Percentiles rank a stretch among this genome's conserved stretches.
Evolutionary conservation across 805 yeast species (phyloP).

Genomic region (Priceomyces medius): DNA sequence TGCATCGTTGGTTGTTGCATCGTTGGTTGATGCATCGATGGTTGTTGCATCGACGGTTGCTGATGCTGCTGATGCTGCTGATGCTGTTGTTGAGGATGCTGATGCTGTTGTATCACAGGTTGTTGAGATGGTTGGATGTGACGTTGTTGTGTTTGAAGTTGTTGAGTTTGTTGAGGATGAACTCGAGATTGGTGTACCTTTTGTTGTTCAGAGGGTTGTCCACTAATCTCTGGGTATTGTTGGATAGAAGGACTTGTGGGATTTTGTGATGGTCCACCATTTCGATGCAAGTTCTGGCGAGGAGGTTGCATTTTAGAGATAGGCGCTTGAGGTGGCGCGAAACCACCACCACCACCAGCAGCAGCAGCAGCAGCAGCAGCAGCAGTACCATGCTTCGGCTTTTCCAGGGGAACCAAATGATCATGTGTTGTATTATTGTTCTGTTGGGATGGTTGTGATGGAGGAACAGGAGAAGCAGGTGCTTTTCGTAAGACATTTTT

Average conservation of each 20-base stretch:
- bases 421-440: too few relatives aligned
- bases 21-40: constrained; percentile 1
- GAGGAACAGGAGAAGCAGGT: too few relatives aligned
- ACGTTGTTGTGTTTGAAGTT: not conserved
- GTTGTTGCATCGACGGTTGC: constrained; percentile 1
- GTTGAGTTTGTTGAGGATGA: not conserved
- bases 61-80: not conserved
- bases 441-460: too few relatives aligned
- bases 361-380: too few relatives aligned
- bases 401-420: too few relatives aligned
- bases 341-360: too few relatives aligned
- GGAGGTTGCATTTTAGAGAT: not conserved
- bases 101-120: not conserved
- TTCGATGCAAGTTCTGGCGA: not conserved
- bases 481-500: too few relatives aligned
- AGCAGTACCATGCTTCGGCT: too few relatives aligned
- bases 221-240: constrained; percentile 1
- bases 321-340: not conserved
- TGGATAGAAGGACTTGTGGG: constrained; percentile 1
- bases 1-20: not conserved
- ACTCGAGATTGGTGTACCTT: not conserved
- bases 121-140: not conserved
- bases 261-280: constrained; percentile 1
- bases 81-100: not conserved
- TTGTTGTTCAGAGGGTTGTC: constrained; percentile 3